phyloP scores from a whole-genome alignment of 768 basidiomycete species.

The Auricularia sp. region DNA sequence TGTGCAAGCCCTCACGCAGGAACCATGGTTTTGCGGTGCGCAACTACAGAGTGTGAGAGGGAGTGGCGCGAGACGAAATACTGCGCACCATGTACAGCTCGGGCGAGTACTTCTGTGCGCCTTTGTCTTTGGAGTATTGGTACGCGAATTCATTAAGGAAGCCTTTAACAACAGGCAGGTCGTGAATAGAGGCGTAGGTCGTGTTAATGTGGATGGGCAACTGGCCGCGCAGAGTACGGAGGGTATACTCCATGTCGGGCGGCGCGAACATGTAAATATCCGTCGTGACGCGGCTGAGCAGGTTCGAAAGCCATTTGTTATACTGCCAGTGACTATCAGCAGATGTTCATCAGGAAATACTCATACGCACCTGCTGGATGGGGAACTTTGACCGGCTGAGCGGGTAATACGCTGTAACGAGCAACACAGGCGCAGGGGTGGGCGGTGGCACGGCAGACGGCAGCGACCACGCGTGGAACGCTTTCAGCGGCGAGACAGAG shows the following conservation, averaged over 20 bases:
- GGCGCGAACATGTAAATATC: constrained; percentile 46
- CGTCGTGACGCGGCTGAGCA: constrained; percentile 34
- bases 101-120: constrained; percentile 31
- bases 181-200: constrained; percentile 34
- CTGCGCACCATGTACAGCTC: constrained; percentile 37
- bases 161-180: constrained; percentile 33
- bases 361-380: constrained; percentile 9
- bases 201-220: constrained; percentile 36
- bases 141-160: constrained; percentile 25
- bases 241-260: constrained; percentile 24
- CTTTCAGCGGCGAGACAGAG: neutral
- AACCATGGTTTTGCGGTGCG: constrained; percentile 48
- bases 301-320: constrained; percentile 31
- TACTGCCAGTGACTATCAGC: constrained; percentile 23
- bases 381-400: constrained; percentile 40
- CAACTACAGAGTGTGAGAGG: neutral
- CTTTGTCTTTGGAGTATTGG: constrained; percentile 38
- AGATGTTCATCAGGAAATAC: neutral
- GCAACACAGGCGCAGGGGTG: constrained; percentile 21
- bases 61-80: neutral
- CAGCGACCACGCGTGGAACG: neutral
- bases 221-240: constrained; percentile 23
- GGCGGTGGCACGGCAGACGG: neutral
- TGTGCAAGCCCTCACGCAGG: constrained; percentile 30
- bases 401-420: constrained; percentile 47